A percentile compares a stretch with the other conserved stretches of the same genome.
phyloP scores from a whole-genome alignment of 2,329 filamentous ascomycete genomes.

The Diaporthe capsici region DNA sequence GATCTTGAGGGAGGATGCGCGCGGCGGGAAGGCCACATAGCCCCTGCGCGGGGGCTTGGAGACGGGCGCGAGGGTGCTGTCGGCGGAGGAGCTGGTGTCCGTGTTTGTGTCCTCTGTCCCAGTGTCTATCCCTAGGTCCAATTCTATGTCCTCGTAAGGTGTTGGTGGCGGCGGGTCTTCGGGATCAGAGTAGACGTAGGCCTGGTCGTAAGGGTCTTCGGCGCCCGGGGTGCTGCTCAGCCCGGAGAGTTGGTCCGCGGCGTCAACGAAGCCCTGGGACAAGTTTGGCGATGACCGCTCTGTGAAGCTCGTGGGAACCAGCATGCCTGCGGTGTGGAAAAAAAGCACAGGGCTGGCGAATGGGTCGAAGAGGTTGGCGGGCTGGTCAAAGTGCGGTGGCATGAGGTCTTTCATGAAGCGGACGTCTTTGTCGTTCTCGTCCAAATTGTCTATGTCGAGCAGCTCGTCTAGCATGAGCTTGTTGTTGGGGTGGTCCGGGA shows the following conservation, averaged over 20 bases:
- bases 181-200: conserved; percentile 38
- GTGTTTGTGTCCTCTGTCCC: not conserved
- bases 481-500: conserved; percentile 66
- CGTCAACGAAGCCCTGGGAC: not conserved
- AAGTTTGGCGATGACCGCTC: not conserved
- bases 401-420: conserved; percentile 53
- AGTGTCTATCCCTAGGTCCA: not conserved
- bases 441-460: conserved; percentile 33
- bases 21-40: conserved; percentile 63
- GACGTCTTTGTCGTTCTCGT: conserved; percentile 55
- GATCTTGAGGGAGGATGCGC: conserved; percentile 61
- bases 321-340: conserved; percentile 67
- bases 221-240: not conserved
- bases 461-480: conserved; percentile 44
- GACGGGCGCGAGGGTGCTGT: not conserved
- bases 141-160: conserved; percentile 26
- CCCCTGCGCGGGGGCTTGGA: conserved; percentile 56
- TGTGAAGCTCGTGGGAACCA: conserved; percentile 61
- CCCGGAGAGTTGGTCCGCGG: not conserved
- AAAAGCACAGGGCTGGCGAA: conserved; percentile 72
- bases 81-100: not conserved
- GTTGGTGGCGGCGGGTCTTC: conserved; percentile 31
- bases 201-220: conserved; percentile 22
- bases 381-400: conserved; percentile 61
- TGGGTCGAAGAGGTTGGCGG: conserved; percentile 68